Conservation (phyloP, 2,329 filamentous ascomycete species). For the Hymenoscyphus fructigenus region DNA sequence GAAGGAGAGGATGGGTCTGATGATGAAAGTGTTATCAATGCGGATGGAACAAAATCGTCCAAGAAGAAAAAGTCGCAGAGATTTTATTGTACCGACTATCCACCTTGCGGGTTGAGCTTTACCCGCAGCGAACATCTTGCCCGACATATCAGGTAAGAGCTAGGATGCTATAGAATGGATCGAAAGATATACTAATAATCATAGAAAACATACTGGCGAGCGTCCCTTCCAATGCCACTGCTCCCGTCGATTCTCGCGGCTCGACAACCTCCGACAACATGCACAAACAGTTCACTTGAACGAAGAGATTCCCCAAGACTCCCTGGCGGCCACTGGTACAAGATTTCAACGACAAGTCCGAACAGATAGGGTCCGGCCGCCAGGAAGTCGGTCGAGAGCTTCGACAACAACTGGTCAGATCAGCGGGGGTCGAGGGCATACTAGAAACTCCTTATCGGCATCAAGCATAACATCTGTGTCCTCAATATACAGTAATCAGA, state of each 20-base stretch:
- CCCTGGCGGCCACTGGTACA: slow-evolving; percentile 87
- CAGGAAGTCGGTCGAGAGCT: slow-evolving; percentile 70
- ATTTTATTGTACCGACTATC: slow-evolving; percentile 95
- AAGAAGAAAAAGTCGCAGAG: slow-evolving; percentile 97
- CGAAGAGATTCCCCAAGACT: slow-evolving; percentile 92
- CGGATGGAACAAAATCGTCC: slow-evolving; percentile 65
- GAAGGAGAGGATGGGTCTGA: slow-evolving; percentile 61
- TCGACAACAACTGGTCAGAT: slow-evolving; percentile 74
- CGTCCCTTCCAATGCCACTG: slow-evolving; percentile 97
- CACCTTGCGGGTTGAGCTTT: slow-evolving; percentile 91
- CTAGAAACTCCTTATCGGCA: slow-evolving; percentile 76
- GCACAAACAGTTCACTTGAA: slow-evolving; percentile 97
- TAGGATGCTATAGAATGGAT: not conserved
- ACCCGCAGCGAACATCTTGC: slow-evolving; percentile 94
- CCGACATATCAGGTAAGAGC: slow-evolving; percentile 78
- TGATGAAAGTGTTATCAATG: slow-evolving; percentile 61
- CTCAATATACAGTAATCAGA: slow-evolving; percentile 44
- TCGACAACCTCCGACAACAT: slow-evolving; percentile 95
- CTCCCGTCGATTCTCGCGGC: slow-evolving; percentile 83
- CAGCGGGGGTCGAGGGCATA: slow-evolving; percentile 73
- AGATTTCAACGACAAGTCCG: slow-evolving; percentile 90
- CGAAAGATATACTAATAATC: slow-evolving; percentile 28
- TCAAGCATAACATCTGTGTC: slow-evolving; percentile 80
- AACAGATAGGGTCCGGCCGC: slow-evolving; percentile 77
- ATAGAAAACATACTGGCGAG: slow-evolving; percentile 94